phyloP scores from a whole-genome alignment of 2,329 filamentous ascomycete species.

The Aspergillus hiratsukae region DNA sequence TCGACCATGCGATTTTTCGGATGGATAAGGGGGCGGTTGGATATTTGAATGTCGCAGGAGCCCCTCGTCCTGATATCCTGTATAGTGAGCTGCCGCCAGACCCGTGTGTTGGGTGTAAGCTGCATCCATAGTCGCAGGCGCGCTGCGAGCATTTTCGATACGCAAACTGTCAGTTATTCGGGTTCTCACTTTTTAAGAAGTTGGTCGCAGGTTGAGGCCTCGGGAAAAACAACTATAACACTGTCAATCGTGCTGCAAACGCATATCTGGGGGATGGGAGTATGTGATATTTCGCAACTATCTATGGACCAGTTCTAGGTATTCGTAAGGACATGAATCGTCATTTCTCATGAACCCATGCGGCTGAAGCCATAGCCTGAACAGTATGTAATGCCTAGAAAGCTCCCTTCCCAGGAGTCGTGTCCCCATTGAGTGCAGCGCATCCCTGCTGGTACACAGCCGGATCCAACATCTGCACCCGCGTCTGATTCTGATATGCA shows the following conservation, averaged over 20 bases:
- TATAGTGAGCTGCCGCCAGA: slow-evolving; percentile 21
- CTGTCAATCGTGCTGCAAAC: no score
- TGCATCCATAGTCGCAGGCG: slow-evolving; percentile 19
- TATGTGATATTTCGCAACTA: no score
- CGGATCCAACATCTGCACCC: slow-evolving; percentile 12
- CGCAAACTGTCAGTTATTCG: no score
- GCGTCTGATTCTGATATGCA: slow-evolving; percentile 14
- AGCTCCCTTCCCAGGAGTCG: slow-evolving; percentile 18
- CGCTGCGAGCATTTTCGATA: no score
- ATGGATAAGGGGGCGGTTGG: slow-evolving; percentile 34
- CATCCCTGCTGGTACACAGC: slow-evolving; percentile 17
- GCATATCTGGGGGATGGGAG: no score
- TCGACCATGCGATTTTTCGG: slow-evolving; percentile 34
- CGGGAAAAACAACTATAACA: no score
- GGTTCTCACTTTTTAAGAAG: no score
- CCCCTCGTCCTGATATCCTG: slow-evolving; percentile 24
- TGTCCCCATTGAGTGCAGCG: slow-evolving; percentile 16
- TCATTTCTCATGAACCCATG: no score
- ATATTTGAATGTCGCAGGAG: slow-evolving; percentile 31
- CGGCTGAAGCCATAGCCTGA: no score
- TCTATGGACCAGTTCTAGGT: no score
- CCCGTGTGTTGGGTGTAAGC: slow-evolving; percentile 30
- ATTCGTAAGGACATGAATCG: no score
- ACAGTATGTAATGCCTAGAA: slow-evolving; percentile 11
- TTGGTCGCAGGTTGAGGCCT: no score